Base-by-base conservation (phyloP, 208 protist genomes). In the Wallacemonas sp. region DNA sequence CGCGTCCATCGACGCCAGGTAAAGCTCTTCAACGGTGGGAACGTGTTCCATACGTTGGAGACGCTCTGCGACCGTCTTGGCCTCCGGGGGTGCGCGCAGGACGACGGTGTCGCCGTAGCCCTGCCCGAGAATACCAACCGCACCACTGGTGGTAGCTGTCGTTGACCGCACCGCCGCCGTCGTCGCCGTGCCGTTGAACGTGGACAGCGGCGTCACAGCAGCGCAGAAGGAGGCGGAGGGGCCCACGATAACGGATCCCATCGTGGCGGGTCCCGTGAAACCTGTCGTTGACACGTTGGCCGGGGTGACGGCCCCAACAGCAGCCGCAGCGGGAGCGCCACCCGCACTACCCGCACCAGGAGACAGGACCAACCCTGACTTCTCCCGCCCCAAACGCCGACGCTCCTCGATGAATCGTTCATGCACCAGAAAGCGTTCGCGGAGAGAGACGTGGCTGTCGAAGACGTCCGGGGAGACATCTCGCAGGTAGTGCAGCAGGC, bases 391-490 rank as follows among this genome's bases (percentile, higher is more conserved):
- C 26, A 64, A 27, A 2, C 46, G 41, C 2, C 58, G 65, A 41
- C 77, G 74, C 43, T 70, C 72, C 19, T 67, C 57, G 26, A 74
- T 56, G 29, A 75, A 83, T 12, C 44, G 56, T 27, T 68, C 61
- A 46, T 89, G 68, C 1, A 87, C 71, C 19, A 76, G 57, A 65
- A 87, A 89, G 21, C 86, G 78, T 43, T 89, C 79, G 0, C 89
- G 85, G 36, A 95, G 70, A 3, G 84, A 88, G 19, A 85, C 62
- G 11, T 43, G 41, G 12, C 46, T 23, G 30, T 78, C 62, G 67
- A 92, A 95, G 39, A 90, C 81, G 14, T 92, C 86, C 12, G 72
- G 36, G 9, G 78, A 75, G 12, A 91, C 61, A 21, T 84, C 82
- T 24, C 69, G 68, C 8, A 95, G 61, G 65, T 85, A 95, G 1